These are phyloP conservation scores for Paraurostyla sp. DNA, from an alignment of 73 alveolate genomes.

Conservation along the genomic window DNA sequence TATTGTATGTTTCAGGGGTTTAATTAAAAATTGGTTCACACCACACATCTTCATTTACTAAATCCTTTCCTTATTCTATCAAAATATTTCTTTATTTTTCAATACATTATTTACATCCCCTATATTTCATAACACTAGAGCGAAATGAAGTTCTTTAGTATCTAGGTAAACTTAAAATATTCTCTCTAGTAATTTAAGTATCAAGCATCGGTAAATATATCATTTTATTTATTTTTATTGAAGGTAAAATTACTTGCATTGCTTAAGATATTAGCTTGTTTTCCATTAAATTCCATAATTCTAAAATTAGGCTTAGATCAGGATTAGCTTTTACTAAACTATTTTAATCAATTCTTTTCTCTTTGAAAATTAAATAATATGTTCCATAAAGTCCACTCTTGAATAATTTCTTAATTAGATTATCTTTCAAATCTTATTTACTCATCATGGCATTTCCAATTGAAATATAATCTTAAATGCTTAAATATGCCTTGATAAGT, in stretches of 20 bases:
- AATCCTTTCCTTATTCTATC: background rate
- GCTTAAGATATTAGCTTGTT: slow-evolving; percentile 6
- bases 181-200: slow-evolving; percentile 27
- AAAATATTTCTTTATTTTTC: background rate
- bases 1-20: background rate
- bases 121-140: no score
- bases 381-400: slow-evolving; percentile 54
- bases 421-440: background rate
- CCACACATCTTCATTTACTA: background rate
- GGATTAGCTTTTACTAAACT: slow-evolving; percentile 55
- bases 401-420: background rate
- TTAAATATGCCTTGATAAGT: slow-evolving; percentile 6
- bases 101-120: background rate
- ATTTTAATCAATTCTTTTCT: slow-evolving; percentile 47
- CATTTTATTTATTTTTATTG: slow-evolving; percentile 43
- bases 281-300: slow-evolving; percentile 28
- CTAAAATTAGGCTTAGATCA: slow-evolving; percentile 42
- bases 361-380: slow-evolving; percentile 32
- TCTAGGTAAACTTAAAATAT: background rate
- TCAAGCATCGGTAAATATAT: slow-evolving; percentile 71
- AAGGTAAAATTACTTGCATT: slow-evolving; percentile 33
- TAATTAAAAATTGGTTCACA: background rate
- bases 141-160: no score
- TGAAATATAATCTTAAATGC: slow-evolving; percentile 24
- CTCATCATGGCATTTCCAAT: slow-evolving; percentile 56